phyloP scores from a whole-genome alignment of 2,329 filamentous ascomycete genomes.

The Cordyceps javanica region DNA sequence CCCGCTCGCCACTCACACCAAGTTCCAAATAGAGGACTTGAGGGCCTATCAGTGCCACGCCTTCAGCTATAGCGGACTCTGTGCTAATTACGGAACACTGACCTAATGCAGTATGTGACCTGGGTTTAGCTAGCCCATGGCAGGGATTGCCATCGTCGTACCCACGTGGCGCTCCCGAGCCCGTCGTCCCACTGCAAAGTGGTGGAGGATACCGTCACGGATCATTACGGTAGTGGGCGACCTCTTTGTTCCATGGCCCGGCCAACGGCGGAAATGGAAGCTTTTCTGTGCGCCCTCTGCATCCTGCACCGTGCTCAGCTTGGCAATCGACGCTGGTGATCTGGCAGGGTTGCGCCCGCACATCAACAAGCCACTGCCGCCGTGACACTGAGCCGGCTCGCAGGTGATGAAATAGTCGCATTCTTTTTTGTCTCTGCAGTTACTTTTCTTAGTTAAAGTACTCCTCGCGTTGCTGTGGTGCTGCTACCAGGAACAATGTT shows the following conservation, averaged over 20 bases:
- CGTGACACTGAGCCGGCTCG: neutral
- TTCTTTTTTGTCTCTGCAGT: neutral
- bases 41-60: neutral
- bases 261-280: neutral
- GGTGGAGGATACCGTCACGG: neutral
- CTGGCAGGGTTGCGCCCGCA: neutral
- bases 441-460: neutral
- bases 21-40: neutral
- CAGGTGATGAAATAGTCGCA: neutral
- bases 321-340: neutral
- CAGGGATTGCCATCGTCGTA: conserved; percentile 7
- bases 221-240: neutral
- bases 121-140: neutral
- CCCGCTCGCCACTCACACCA: neutral
- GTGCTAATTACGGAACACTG: conserved; percentile 12
- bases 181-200: neutral
- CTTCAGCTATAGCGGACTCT: neutral
- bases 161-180: conserved; percentile 13
- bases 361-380: conserved; percentile 5
- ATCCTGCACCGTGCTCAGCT: neutral
- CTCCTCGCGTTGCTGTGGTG: neutral
- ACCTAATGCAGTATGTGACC: conserved; percentile 8
- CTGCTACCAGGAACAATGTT: neutral
- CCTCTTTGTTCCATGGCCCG: neutral
- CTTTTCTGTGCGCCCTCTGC: neutral